phyloP scores from a whole-genome alignment of 2,329 filamentous ascomycete species.

The Aspergillus amoenus region DNA sequence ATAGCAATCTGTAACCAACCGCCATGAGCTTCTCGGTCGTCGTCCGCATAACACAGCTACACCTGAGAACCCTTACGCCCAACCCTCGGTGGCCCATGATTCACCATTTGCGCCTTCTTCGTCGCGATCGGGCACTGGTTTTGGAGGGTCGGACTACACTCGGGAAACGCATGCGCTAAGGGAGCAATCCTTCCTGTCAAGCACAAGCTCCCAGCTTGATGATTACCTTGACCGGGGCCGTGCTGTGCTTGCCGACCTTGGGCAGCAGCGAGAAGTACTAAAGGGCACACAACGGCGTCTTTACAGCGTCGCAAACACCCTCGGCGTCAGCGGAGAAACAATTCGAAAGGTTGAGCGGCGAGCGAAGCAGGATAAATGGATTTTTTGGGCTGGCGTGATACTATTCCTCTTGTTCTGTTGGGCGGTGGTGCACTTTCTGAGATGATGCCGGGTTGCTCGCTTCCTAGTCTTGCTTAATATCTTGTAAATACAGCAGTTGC shows the following conservation, averaged over 20 bases:
- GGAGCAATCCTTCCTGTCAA: slow-evolving; percentile 83
- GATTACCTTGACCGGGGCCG: slow-evolving; percentile 91
- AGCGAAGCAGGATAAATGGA: slow-evolving; percentile 95
- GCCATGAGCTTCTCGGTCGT: slow-evolving; percentile 79
- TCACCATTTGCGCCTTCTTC: slow-evolving; percentile 44
- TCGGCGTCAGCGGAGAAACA: slow-evolving; percentile 91
- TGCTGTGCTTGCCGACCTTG: slow-evolving; percentile 83
- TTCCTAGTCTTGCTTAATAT: slow-evolving; percentile 1
- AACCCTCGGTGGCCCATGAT: slow-evolving; percentile 48
- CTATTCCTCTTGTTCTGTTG: slow-evolving; percentile 91
- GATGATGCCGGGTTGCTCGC: slow-evolving; percentile 48
- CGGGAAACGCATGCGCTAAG: slow-evolving; percentile 81
- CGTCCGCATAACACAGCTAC: slow-evolving; percentile 75
- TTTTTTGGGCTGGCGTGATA: slow-evolving; percentile 84
- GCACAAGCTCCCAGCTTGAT: slow-evolving; percentile 81
- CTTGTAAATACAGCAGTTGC: slow-evolving; percentile 1
- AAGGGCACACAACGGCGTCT: slow-evolving; percentile 90
- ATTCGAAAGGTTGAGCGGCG: slow-evolving; percentile 94
- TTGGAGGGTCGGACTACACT: slow-evolving; percentile 57
- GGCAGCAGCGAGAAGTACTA: slow-evolving; percentile 87
- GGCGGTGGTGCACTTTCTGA: slow-evolving; percentile 80
- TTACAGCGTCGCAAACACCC: slow-evolving; percentile 89
- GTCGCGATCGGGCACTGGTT: slow-evolving; percentile 41
- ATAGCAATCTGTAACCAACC: slow-evolving; percentile 63
- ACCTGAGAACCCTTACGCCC: slow-evolving; percentile 90